phyloP scores from a whole-genome alignment of 441 rosid species.

The Flueggea neowawraea region DNA sequence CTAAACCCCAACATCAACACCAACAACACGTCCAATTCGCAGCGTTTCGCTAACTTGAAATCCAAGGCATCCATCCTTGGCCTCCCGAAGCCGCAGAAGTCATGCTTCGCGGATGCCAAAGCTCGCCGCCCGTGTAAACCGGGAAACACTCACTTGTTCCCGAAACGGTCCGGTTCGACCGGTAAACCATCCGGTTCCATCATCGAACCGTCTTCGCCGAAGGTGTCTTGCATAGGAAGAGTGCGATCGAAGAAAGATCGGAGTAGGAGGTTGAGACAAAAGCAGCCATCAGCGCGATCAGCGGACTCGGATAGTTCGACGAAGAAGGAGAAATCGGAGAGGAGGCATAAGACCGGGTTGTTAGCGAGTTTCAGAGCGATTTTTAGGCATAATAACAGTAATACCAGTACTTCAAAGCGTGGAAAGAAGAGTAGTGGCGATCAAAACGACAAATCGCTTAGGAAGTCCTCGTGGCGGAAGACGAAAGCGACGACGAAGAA shows the following conservation, averaged over 20 bases:
- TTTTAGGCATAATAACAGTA: slow-evolving; percentile 29
- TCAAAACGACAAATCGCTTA: slow-evolving; percentile 17
- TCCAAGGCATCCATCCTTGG: slow-evolving; percentile 68
- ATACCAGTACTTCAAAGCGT: slow-evolving; percentile 12
- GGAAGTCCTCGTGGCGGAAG: slow-evolving; percentile 10
- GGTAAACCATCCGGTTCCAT: slow-evolving; percentile 42
- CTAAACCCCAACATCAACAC: slow-evolving; percentile 24
- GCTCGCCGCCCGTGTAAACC: slow-evolving; percentile 46
- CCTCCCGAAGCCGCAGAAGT: slow-evolving; percentile 67
- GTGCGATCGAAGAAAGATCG: slow-evolving; percentile 78
- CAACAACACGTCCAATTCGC: slow-evolving; percentile 47
- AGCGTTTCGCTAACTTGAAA: slow-evolving; percentile 47
- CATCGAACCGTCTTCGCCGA: slow-evolving; percentile 83
- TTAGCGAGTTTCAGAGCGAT: slow-evolving; percentile 50
- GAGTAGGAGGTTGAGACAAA: slow-evolving; percentile 37
- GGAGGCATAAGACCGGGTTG: slow-evolving; percentile 39
- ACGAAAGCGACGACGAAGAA: not conserved
- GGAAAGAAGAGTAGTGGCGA: not conserved
- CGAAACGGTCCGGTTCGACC: slow-evolving; percentile 54
- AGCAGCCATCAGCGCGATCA: slow-evolving; percentile 18
- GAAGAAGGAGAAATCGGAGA: slow-evolving; percentile 23
- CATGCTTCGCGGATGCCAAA: slow-evolving; percentile 53
- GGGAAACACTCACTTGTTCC: slow-evolving; percentile 45
- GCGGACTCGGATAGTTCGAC: slow-evolving; percentile 16
- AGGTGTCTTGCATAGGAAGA: slow-evolving; percentile 91